Conservation (phyloP, 306 rosid species). For the Ormosia semicastrata region DNA sequence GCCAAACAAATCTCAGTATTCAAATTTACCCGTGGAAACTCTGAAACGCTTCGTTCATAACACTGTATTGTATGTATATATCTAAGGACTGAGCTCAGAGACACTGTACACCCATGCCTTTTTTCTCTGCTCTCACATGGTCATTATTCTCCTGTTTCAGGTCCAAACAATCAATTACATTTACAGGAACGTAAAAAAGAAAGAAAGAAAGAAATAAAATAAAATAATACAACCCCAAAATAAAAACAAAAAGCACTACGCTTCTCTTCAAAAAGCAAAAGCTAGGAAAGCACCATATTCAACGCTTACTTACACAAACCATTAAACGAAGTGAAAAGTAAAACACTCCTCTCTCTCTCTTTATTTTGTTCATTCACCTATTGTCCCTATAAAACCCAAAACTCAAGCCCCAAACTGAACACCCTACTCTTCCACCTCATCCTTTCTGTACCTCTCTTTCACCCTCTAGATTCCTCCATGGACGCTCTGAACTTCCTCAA, state of each 20-base stretch:
- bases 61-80: conserved; percentile 10
- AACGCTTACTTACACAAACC: conserved; percentile 40
- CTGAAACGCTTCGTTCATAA: conserved; percentile 33
- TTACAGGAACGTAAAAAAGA: conserved; percentile 4
- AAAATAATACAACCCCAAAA: not conserved
- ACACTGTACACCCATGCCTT: conserved; percentile 5
- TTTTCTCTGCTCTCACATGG: not conserved
- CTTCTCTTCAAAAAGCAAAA: conserved; percentile 40
- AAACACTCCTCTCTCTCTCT: not conserved
- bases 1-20: conserved; percentile 40
- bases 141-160: not conserved
- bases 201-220: not conserved
- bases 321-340: conserved; percentile 59
- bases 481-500: conserved; percentile 68
- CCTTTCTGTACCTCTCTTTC: not conserved
- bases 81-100: conserved; percentile 12
- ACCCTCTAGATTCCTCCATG: conserved; percentile 37
- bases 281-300: conserved; percentile 45
- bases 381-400: conserved; percentile 39
- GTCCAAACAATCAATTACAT: conserved; percentile 16
- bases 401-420: not conserved
- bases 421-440: not conserved
- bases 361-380: conserved; percentile 34
- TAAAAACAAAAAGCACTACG: conserved; percentile 24
- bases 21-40: conserved; percentile 17